Conservation (phyloP, 345 rosid species). For the Corymbia maculata region DNA sequence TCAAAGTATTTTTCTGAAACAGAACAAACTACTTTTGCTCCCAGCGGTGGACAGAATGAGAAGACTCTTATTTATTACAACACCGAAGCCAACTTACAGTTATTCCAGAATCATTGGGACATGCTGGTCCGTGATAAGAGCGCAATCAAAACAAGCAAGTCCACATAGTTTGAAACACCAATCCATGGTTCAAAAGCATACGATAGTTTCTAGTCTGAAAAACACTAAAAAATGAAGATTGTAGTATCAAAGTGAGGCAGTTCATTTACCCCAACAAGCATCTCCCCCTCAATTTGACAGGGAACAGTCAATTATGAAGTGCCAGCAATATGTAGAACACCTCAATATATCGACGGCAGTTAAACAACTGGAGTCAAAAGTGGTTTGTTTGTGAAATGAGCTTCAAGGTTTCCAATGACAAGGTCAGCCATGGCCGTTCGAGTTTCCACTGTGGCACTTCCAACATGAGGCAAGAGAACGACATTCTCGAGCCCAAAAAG, state of each 20-base stretch:
- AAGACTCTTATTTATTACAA: neutral
- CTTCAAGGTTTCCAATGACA: constrained; percentile 12
- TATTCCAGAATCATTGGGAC: neutral
- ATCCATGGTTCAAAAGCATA: neutral
- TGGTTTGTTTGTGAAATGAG: constrained; percentile 11
- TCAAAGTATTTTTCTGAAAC: neutral
- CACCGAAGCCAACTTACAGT: neutral
- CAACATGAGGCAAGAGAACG: constrained; percentile 35
- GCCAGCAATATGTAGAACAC: neutral
- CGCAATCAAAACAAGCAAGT: neutral
- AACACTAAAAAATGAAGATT: neutral
- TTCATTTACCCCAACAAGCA: neutral
- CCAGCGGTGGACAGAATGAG: neutral
- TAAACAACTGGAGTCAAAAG: constrained; percentile 10
- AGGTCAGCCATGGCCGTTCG: constrained; percentile 14
- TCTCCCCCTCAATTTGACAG: neutral
- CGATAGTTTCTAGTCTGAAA: neutral
- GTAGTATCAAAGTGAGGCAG: neutral
- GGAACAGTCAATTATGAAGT: neutral
- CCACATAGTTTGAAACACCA: neutral
- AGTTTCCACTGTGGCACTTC: constrained; percentile 18
- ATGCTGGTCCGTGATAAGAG: neutral
- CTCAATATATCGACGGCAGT: neutral
- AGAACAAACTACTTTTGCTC: neutral
- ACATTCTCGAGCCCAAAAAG: constrained; percentile 30